These are phyloP conservation scores for Novakomyces olei DNA, from an alignment of 805 yeast species.

Conservation along the genomic window DNA sequence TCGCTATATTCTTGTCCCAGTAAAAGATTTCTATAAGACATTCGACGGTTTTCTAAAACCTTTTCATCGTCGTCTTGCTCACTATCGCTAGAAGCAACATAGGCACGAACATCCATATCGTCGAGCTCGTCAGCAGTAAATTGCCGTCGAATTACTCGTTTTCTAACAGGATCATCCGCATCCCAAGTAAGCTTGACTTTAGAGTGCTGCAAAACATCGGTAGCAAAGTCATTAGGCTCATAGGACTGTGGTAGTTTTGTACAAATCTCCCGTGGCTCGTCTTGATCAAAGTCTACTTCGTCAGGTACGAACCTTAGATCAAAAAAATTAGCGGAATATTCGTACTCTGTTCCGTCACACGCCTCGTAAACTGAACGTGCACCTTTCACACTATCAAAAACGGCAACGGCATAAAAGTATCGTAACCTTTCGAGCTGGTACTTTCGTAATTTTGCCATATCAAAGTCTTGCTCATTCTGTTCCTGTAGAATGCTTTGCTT, in stretches of 20 bases:
- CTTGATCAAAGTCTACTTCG: conserved; percentile 59
- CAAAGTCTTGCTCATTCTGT: conserved; percentile 70
- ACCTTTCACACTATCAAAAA: conserved; percentile 51
- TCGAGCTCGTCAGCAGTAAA: conserved; percentile 66
- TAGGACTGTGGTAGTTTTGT: conserved; percentile 50
- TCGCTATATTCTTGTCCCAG: conserved; percentile 11
- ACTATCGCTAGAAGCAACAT: conserved; percentile 51
- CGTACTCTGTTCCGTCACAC: conserved; percentile 90
- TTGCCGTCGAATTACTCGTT: conserved; percentile 50
- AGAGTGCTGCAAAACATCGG: conserved; percentile 90
- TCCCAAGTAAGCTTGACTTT: conserved; percentile 96
- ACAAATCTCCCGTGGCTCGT: conserved; percentile 54
- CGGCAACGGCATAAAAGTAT: conserved; percentile 79
- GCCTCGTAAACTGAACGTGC: conserved; percentile 57
- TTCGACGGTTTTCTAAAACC: conserved; percentile 20
- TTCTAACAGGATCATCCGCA: conserved; percentile 84
- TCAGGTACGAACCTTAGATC: conserved; percentile 86
- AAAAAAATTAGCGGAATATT: conserved; percentile 82
- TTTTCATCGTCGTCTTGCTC: conserved; percentile 26
- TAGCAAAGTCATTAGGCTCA: conserved; percentile 60
- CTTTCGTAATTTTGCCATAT: conserved; percentile 58
- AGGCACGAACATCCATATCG: conserved; percentile 57
- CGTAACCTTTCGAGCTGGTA: conserved; percentile 84
- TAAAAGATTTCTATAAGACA: conserved; percentile 36
- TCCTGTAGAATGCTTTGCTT: conserved; percentile 62